Percentiles rank a stretch among this genome's conserved stretches.
phyloP scores from a whole-genome alignment of 2,329 filamentous ascomycete genomes.

The Alternaria sp. region DNA sequence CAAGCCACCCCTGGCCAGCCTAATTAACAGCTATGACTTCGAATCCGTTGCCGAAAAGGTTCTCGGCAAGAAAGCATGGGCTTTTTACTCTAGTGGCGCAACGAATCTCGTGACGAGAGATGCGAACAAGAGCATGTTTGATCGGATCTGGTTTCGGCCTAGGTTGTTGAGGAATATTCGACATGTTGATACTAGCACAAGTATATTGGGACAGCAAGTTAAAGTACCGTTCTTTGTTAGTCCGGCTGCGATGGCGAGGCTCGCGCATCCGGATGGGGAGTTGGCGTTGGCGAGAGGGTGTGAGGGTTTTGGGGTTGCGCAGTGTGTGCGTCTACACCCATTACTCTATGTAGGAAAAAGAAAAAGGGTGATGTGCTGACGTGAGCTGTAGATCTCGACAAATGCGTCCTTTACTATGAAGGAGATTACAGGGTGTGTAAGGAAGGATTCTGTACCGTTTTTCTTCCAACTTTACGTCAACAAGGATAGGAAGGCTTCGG shows the following conservation, averaged over 20 bases:
- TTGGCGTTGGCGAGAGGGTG: conserved; percentile 39
- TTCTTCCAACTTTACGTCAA: conserved; percentile 44
- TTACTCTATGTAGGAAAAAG: not conserved
- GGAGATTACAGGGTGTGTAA: conserved; percentile 30
- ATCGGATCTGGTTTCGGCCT: conserved; percentile 59
- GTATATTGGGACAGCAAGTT: conserved; percentile 32
- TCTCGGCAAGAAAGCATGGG: conserved; percentile 53
- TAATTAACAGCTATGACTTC: conserved; percentile 57
- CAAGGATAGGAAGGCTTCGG: conserved; percentile 22
- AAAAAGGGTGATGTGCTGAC: not conserved
- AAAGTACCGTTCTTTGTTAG: conserved; percentile 42
- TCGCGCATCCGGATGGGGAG: conserved; percentile 45
- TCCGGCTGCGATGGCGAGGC: conserved; percentile 40
- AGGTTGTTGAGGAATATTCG: conserved; percentile 55
- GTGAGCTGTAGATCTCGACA: not conserved
- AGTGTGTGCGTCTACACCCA: conserved; percentile 41
- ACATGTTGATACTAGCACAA: conserved; percentile 23
- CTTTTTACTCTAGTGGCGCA: conserved; percentile 60
- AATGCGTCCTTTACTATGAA: conserved; percentile 36
- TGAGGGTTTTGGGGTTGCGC: conserved; percentile 37
- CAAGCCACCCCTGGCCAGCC: conserved; percentile 51
- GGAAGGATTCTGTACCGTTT: conserved; percentile 20
- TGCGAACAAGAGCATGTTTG: conserved; percentile 55
- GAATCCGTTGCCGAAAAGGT: conserved; percentile 52
- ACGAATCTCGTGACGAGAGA: conserved; percentile 60